Conservation (phyloP, 371 early-diverging fungal species). For the Mortierella sp. region DNA sequence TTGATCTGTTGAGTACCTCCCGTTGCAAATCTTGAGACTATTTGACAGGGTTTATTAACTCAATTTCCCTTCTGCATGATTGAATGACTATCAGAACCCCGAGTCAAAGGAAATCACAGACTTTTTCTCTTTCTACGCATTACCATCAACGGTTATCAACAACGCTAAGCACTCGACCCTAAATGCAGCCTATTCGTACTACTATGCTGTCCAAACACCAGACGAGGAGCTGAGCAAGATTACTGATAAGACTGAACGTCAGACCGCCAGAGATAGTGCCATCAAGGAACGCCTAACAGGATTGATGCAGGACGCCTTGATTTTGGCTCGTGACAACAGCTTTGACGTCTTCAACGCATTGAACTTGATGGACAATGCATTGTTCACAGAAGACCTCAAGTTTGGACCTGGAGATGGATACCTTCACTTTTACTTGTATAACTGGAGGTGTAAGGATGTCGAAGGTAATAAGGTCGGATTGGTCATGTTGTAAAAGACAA, state of each 20-base stretch:
- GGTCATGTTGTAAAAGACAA: constrained; percentile 79
- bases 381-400: constrained; percentile 83
- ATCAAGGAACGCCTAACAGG: constrained; percentile 67
- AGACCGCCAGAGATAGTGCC: constrained; percentile 55
- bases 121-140: constrained; percentile 93
- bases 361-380: constrained; percentile 85
- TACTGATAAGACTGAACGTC: constrained; percentile 56
- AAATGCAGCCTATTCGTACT: constrained; percentile 94
- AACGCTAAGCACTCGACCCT: constrained; percentile 81
- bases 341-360: constrained; percentile 96
- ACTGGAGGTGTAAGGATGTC: constrained; percentile 86
- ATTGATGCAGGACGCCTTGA: constrained; percentile 82
- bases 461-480: constrained; percentile 81
- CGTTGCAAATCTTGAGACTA: not conserved
- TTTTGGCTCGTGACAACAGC: constrained; percentile 77
- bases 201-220: constrained; percentile 83
- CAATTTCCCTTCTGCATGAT: not conserved
- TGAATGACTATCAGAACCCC: constrained; percentile 34
- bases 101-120: constrained; percentile 78
- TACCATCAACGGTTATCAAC: constrained; percentile 91
- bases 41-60: not conserved
- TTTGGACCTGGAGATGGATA: constrained; percentile 95
- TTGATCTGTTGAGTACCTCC: not conserved
- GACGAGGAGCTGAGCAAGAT: constrained; percentile 56
- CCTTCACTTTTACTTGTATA: constrained; percentile 96